Evolutionary conservation across 441 rosid species (phyloP).

Genomic region (Erysimum cheiri): DNA sequence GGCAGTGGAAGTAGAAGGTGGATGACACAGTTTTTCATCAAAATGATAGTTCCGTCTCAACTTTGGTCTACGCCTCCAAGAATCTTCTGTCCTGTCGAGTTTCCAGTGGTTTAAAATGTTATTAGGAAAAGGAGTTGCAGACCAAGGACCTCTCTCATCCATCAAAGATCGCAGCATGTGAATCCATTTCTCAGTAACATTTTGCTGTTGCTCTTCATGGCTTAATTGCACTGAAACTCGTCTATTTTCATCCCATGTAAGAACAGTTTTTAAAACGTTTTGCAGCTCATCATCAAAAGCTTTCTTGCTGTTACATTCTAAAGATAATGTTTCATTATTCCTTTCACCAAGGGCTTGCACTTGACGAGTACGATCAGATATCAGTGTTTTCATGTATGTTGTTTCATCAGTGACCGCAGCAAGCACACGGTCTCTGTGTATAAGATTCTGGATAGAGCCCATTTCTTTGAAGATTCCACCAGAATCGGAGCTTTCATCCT

Average conservation of each 20-base stretch:
- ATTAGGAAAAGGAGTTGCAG: constrained; percentile 96
- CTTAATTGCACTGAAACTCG: constrained; percentile 70
- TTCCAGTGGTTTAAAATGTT: constrained; percentile 80
- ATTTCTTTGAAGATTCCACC: constrained; percentile 73
- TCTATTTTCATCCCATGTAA: constrained; percentile 88
- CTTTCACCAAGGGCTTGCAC: constrained; percentile 73
- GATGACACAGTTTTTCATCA: constrained; percentile 82
- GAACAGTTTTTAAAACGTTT: constrained; percentile 60
- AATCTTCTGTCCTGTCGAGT: constrained; percentile 98
- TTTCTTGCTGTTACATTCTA: constrained; percentile 62
- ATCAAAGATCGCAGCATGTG: constrained; percentile 93
- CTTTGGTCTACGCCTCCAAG: constrained; percentile 97
- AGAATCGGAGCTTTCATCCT: constrained; percentile 74
- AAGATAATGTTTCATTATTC: constrained; percentile 64
- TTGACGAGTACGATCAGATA: constrained; percentile 79
- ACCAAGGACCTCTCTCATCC: constrained; percentile 99
- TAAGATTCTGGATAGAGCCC: constrained; percentile 75
- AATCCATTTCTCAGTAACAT: constrained; percentile 94
- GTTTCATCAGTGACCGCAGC: constrained; percentile 88
- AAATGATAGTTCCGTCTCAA: constrained; percentile 93
- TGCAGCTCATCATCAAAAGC: constrained; percentile 89
- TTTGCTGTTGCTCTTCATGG: constrained; percentile 92
- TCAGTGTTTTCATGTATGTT: constrained; percentile 67
- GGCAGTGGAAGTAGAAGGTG: constrained; percentile 57
- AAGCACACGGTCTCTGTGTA: constrained; percentile 93